Base-by-base conservation (phyloP, 352 stramenopile species). In the Phytophthora ohioensis region DNA sequence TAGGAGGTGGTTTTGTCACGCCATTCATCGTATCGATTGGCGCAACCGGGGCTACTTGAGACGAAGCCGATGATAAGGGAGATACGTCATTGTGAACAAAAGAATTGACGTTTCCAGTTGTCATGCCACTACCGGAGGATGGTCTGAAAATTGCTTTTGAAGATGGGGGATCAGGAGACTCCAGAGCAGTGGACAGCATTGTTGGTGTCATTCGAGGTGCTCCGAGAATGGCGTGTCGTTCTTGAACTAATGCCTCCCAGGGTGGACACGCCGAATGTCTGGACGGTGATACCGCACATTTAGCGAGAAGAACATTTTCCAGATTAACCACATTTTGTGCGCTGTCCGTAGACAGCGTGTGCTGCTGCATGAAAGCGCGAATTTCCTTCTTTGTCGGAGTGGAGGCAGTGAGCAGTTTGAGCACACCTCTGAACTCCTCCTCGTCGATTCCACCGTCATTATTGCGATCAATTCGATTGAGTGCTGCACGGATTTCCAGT, bases 311-410 rank as follows among this genome's bases (percentile, higher is more conserved):
- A 3, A 94, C 64, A 63, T 91, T 93, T 52, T 95, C 88, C 1
- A 95, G 69, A 52, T 81, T 87, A 12, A 87, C 72, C 4, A 59
- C 69, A 31, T 82, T 90, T 49, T 92, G 82, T 2, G 82, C 49
- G 34, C 42, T 86, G 52, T 90, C 85, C 5, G 67, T 81, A 36
- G 59, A 84, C 30, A 76, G 55, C 21, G 68, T 82, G 41, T 86
- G 77, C 49, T 93, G 84, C 51, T 85, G 78, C 70, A 92, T 80
- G 48, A 94, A 81, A 45, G 81, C 64, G 15, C 74, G 78, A 2
- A 92, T 75, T 34, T 95, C 88, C 60, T 93, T 95, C 57, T 92
- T 92, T 51, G 74, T 93, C 5, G 88, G 87, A 35, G 92, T 88
- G 2, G 79, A 75, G 4, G 85, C 75, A 3, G 82, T 91, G n/a